Percentiles rank a stretch among this genome's conserved stretches.
Conservation (phyloP, 768 basidiomycete genomes). For the Tricholoma saponaceum region DNA sequence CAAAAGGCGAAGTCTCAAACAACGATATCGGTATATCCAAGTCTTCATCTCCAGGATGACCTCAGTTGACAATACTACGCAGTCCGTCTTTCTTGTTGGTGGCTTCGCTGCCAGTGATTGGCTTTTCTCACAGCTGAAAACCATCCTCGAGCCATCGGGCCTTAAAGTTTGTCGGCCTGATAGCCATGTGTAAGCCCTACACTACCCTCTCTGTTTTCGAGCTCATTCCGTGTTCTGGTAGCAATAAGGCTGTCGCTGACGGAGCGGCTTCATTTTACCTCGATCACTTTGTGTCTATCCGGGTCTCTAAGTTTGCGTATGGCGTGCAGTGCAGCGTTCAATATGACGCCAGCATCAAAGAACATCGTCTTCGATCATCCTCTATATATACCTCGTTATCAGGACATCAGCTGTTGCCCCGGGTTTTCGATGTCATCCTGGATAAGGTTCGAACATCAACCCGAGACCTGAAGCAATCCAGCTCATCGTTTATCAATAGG, state of each 20-base stretch:
- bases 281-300: slow-evolving; percentile 20
- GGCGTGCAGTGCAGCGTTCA: slow-evolving; percentile 16
- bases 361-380: slow-evolving; percentile 15
- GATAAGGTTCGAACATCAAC: slow-evolving; percentile 13
- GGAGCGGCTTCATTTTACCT: slow-evolving; percentile 26
- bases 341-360: slow-evolving; percentile 14
- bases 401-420: slow-evolving; percentile 13
- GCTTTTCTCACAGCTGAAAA: slow-evolving; percentile 41
- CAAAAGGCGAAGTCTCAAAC: slow-evolving; percentile 16
- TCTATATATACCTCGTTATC: slow-evolving; percentile 2
- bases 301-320: slow-evolving; percentile 23
- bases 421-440: slow-evolving; percentile 21
- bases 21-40: slow-evolving; percentile 26
- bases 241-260: slow-evolving; percentile 30
- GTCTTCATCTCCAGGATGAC: background rate
- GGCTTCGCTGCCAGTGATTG: slow-evolving; percentile 58
- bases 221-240: background rate
- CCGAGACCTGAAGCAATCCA: background rate
- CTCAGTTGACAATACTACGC: background rate
- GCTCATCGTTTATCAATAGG: background rate
- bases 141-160: slow-evolving; percentile 30
- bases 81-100: slow-evolving; percentile 50
- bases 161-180: slow-evolving; percentile 47
- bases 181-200: slow-evolving; percentile 26
- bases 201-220: background rate